Percentiles rank a stretch among this genome's conserved stretches.
Conservation (phyloP, 108 stramenopile species). For the Cyclotella kingstonii region DNA sequence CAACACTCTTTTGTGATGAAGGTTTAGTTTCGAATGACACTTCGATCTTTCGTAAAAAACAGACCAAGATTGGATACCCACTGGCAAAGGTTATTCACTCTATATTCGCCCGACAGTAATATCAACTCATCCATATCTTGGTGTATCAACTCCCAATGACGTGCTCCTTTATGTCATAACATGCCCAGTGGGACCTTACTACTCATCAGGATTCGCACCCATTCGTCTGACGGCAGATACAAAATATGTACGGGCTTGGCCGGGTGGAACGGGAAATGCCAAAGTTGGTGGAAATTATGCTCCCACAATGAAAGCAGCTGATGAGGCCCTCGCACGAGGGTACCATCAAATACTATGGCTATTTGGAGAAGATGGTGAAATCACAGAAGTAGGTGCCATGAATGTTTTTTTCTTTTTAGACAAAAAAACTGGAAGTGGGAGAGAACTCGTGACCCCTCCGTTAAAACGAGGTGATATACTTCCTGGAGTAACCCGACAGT, state of each 20-base stretch:
- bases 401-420: conserved; percentile 90
- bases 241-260: conserved; percentile 91
- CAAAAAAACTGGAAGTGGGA: conserved; percentile 52
- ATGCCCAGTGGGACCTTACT: conserved; percentile 92
- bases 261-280: conserved; percentile 87
- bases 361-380: conserved; percentile 82
- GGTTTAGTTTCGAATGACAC: no score
- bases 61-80: conserved; percentile 91
- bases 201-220: conserved; percentile 91
- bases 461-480: conserved; percentile 90
- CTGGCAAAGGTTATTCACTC: conserved; percentile 94
- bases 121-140: conserved; percentile 84
- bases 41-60: not conserved
- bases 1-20: no score
- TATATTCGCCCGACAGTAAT: conserved; percentile 96
- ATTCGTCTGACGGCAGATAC: conserved; percentile 87
- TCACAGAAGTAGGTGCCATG: conserved; percentile 98
- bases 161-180: conserved; percentile 82
- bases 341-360: conserved; percentile 93
- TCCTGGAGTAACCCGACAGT: conserved; percentile 91
- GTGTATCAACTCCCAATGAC: conserved; percentile 64
- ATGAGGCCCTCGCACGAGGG: conserved; percentile 72
- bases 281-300: conserved; percentile 98
- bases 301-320: conserved; percentile 87
- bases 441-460: conserved; percentile 92